phyloP scores from a whole-genome alignment of 306 rosid species.

The Quercus variabilis region DNA sequence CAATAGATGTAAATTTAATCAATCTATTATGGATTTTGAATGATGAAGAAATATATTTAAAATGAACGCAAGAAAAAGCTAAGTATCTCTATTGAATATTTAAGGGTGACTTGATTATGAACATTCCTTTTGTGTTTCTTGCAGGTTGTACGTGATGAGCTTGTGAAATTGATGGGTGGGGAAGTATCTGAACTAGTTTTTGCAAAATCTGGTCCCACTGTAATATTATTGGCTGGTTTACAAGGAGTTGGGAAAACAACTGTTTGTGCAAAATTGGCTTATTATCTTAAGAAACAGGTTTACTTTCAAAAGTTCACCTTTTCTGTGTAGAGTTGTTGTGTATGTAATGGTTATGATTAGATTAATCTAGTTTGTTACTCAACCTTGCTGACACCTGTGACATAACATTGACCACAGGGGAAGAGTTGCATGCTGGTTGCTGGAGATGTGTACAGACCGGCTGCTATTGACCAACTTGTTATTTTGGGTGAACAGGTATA shows the following conservation, averaged over 20 bases:
- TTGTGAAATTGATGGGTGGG: slow-evolving; percentile 95
- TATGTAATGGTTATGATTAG: background rate
- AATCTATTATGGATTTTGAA: no score
- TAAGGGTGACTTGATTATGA: slow-evolving; percentile 1
- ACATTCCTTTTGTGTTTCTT: slow-evolving; percentile 21
- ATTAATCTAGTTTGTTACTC: background rate
- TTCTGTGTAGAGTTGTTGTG: background rate
- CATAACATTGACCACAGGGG: slow-evolving; percentile 53
- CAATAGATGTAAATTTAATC: no score
- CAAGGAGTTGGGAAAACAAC: slow-evolving; percentile 99
- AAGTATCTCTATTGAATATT: slow-evolving; percentile 12
- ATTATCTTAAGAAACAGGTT: slow-evolving; percentile 91
- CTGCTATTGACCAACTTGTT: slow-evolving; percentile 94
- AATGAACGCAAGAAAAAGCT: background rate
- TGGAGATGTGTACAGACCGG: slow-evolving; percentile 97
- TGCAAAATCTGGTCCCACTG: slow-evolving; percentile 76
- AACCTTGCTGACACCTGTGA: slow-evolving; percentile 16
- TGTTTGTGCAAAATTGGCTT: slow-evolving; percentile 89
- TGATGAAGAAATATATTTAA: background rate
- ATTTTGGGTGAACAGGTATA: slow-evolving; percentile 93
- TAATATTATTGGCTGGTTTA: slow-evolving; percentile 91
- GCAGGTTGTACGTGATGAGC: slow-evolving; percentile 93
- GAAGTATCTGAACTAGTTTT: slow-evolving; percentile 84
- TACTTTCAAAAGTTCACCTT: slow-evolving; percentile 18
- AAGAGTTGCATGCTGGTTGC: slow-evolving; percentile 96